phyloP scores from a whole-genome alignment of 805 yeast species.

The Kuraishia floccosa region DNA sequence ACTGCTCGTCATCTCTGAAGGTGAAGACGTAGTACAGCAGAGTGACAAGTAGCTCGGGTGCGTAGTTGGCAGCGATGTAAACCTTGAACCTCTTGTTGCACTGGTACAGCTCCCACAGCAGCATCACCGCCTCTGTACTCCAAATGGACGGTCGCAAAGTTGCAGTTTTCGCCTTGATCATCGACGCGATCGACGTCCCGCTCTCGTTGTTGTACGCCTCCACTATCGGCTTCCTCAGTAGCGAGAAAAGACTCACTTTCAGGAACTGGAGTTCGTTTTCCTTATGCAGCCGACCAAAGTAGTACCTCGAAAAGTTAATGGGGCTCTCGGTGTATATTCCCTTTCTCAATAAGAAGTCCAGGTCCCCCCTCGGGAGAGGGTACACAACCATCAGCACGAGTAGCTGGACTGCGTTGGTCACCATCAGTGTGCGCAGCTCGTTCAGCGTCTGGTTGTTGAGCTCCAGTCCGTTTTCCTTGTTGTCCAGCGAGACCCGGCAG shows the following conservation, averaged over 20 bases:
- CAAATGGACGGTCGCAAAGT: slow-evolving; percentile 21
- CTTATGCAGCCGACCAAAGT: slow-evolving; percentile 40
- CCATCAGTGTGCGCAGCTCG: slow-evolving; percentile 33
- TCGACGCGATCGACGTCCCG: slow-evolving; percentile 7
- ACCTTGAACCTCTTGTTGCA: slow-evolving; percentile 50
- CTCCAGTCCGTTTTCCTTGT: slow-evolving; percentile 32
- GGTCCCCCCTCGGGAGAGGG: slow-evolving; percentile 43
- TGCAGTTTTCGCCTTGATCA: slow-evolving; percentile 12
- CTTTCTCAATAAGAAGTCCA: slow-evolving; percentile 20
- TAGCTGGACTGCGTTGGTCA: slow-evolving; percentile 49
- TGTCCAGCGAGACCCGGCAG: slow-evolving; percentile 35
- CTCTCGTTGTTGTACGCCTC: slow-evolving; percentile 3
- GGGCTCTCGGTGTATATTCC: slow-evolving; percentile 22
- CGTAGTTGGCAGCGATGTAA: slow-evolving; percentile 30
- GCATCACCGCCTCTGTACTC: slow-evolving; percentile 46
- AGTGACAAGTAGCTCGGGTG: slow-evolving; percentile 41
- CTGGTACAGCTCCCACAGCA: slow-evolving; percentile 70
- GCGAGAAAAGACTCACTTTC: slow-evolving; percentile 31
- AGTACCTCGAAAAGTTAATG: slow-evolving; percentile 35
- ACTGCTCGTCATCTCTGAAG: slow-evolving; percentile 25
- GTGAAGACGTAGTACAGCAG: slow-evolving; percentile 47
- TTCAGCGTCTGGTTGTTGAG: slow-evolving; percentile 18
- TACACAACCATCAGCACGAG: slow-evolving; percentile 50
- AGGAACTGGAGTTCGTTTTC: slow-evolving; percentile 43
- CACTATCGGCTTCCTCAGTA: slow-evolving; percentile 34